Conservation (phyloP, 2,329 filamentous ascomycete species). For the Thermomyces lanuginosus region DNA sequence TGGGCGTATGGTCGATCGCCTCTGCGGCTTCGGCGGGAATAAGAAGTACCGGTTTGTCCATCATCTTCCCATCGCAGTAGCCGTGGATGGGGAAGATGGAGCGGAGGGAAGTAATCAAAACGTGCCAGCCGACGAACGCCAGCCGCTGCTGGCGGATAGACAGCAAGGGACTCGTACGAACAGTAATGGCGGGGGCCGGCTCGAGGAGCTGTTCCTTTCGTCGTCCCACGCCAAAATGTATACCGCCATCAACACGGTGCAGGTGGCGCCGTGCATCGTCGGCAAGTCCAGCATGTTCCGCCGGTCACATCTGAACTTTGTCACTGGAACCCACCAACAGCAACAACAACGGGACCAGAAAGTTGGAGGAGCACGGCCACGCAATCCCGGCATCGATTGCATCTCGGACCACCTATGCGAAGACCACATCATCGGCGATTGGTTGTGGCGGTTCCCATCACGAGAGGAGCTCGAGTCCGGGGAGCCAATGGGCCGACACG, state of each 20-base stretch:
- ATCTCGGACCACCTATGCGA: constrained; percentile 97
- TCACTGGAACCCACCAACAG: constrained; percentile 38
- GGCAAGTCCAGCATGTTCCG: constrained; percentile 99
- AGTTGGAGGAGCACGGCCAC: constrained; percentile 26
- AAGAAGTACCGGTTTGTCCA: constrained; percentile 76
- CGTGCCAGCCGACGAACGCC: constrained; percentile 14
- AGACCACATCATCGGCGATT: constrained; percentile 85
- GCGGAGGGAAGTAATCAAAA: too few species aligned
- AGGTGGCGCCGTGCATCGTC: constrained; percentile 79
- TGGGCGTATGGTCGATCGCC: constrained; percentile 74
- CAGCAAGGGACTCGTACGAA: constrained; percentile 7
- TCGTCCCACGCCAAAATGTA: constrained; percentile 96
- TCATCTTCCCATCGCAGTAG: constrained; percentile 78
- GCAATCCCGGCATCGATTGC: constrained; percentile 61
- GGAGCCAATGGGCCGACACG: constrained; percentile 54
- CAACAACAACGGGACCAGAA: too few species aligned
- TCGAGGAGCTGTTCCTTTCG: constrained; percentile 91
- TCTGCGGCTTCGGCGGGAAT: constrained; percentile 48
- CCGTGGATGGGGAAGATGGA: constrained; percentile 33
- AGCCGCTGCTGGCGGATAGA: constrained; percentile 11
- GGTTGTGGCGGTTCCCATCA: constrained; percentile 52
- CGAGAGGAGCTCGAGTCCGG: constrained; percentile 20
- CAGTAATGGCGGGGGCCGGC: constrained; percentile 52
- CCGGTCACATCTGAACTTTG: constrained; percentile 66
- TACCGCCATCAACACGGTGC: constrained; percentile 84